phyloP scores from a whole-genome alignment of 2,329 filamentous ascomycete genomes.

The Fusarium sp. region DNA sequence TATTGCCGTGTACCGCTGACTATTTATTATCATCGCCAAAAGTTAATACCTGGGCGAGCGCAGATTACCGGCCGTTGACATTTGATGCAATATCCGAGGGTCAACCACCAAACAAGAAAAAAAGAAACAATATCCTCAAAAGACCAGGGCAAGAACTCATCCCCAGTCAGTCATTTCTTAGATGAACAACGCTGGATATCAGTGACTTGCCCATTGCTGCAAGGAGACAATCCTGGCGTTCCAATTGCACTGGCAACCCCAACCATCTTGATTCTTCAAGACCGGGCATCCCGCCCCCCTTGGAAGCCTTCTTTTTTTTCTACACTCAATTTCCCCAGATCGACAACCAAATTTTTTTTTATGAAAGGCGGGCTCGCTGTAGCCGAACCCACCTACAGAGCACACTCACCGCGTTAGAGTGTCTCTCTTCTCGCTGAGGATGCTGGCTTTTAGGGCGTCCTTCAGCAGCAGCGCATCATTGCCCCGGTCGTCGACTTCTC shows the following conservation, averaged over 20 bases:
- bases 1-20: not conserved
- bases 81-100: slow-evolving; percentile 11
- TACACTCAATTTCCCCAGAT: slow-evolving; percentile 4
- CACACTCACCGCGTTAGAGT: not conserved
- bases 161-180: not conserved
- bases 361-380: slow-evolving; percentile 20
- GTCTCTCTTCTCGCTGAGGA: slow-evolving; percentile 20
- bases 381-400: not conserved
- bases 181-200: not conserved
- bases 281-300: not conserved
- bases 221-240: not conserved
- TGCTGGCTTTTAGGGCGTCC: slow-evolving; percentile 41
- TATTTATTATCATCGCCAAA: not conserved
- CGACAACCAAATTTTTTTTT: not conserved
- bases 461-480: not conserved
- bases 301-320: not conserved
- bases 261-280: slow-evolving; percentile 12
- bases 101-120: slow-evolving; percentile 8
- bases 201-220: not conserved
- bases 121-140: not conserved
- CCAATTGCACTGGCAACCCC: not conserved
- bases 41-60: slow-evolving; percentile 34
- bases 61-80: slow-evolving; percentile 36
- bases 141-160: not conserved
- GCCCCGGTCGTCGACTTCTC: slow-evolving; percentile 17